Evolutionary conservation across 1,139 yeast genomes (phyloP).

Genomic region (Suhomyces atakaporum): DNA sequence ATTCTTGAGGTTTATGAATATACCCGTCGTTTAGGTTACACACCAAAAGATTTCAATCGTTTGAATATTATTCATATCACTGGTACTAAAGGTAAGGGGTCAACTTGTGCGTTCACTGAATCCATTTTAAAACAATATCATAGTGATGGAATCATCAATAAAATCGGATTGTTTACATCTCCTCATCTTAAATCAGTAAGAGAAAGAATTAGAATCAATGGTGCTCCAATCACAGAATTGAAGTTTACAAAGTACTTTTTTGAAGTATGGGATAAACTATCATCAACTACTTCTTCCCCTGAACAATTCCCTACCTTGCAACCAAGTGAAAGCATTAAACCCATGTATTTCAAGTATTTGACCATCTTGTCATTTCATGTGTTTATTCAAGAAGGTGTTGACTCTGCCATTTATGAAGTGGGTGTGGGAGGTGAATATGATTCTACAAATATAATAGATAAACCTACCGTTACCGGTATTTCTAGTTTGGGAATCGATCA

Average conservation of each 20-base stretch:
- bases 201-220: constrained; percentile 87
- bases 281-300: constrained; percentile 56
- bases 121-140: constrained; percentile 70
- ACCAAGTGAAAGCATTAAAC: constrained; percentile 63
- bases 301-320: constrained; percentile 72
- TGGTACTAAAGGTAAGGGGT: constrained; percentile 98
- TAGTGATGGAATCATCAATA: constrained; percentile 32
- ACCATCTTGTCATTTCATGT: constrained; percentile 90
- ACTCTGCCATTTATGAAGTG: constrained; percentile 93
- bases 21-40: constrained; percentile 84
- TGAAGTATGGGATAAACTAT: constrained; percentile 86
- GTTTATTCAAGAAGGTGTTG: constrained; percentile 82
- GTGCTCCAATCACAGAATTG: constrained; percentile 77
- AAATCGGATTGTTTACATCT: constrained; percentile 88
- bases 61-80: constrained; percentile 88
- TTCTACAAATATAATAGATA: constrained; percentile 81
- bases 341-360: constrained; percentile 90
- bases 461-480: constrained; percentile 86
- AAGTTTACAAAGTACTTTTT: constrained; percentile 86
- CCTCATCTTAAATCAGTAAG: constrained; percentile 94
- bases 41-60: constrained; percentile 64
- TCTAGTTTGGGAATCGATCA: constrained; percentile 92
- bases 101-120: constrained; percentile 93
- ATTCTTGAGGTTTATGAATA: constrained; percentile 90
- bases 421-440: constrained; percentile 98